These are phyloP conservation scores for Coffea eugenioides DNA, from an alignment of 257 asterid genomes.

Conservation along the genomic window DNA sequence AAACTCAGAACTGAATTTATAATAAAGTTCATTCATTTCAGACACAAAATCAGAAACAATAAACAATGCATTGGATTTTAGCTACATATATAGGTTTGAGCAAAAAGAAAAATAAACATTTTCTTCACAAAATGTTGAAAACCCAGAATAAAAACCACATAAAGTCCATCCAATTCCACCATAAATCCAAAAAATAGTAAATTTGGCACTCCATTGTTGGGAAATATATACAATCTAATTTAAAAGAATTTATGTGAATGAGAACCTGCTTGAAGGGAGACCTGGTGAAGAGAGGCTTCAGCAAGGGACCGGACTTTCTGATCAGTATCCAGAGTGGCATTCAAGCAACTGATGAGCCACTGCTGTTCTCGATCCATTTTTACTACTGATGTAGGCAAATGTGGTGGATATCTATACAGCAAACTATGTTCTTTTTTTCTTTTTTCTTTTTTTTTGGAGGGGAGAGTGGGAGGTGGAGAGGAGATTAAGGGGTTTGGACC, in stretches of 20 bases:
- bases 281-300: slow-evolving; percentile 86
- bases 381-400: background rate
- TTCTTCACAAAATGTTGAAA: background rate
- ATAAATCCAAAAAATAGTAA: background rate
- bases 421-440: background rate
- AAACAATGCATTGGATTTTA: background rate
- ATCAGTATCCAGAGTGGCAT: slow-evolving; percentile 82
- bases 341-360: slow-evolving; percentile 84
- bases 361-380: slow-evolving; percentile 73
- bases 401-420: background rate
- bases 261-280: slow-evolving; percentile 81
- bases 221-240: background rate
- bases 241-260: background rate
- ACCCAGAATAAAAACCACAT: background rate
- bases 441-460: background rate
- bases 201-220: background rate
- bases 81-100: background rate
- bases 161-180: background rate
- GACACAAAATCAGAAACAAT: background rate
- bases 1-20: background rate
- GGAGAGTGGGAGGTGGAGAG: background rate
- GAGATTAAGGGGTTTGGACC: background rate
- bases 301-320: slow-evolving; percentile 81
- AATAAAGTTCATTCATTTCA: background rate
- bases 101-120: too few species aligned